Percentiles rank a stretch among this genome's conserved stretches.
Conservation (phyloP, 176 grass and related monocot species). For the Oryza meridionalis region DNA sequence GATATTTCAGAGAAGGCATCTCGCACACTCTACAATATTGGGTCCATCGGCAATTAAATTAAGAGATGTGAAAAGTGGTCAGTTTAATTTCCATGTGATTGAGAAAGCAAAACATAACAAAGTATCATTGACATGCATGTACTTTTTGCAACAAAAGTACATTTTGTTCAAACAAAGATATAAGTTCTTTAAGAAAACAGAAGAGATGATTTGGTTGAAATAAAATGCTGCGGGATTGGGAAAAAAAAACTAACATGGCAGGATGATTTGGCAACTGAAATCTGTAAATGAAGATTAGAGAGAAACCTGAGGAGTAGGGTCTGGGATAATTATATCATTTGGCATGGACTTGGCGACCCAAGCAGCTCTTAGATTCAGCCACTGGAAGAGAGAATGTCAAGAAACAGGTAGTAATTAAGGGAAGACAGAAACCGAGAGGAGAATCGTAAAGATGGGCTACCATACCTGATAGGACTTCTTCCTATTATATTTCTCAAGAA, state of each 20-base stretch:
- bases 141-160: neutral
- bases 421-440: neutral
- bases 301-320: slow-evolving; percentile 7
- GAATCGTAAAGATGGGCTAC: no score
- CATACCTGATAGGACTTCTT: no score
- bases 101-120: neutral
- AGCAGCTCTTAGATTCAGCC: neutral
- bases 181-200: neutral
- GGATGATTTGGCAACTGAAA: neutral
- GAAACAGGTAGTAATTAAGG: no score
- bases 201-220: neutral
- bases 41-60: neutral
- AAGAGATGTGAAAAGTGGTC: neutral
- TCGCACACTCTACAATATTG: neutral
- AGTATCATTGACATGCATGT: neutral
- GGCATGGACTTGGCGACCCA: neutral
- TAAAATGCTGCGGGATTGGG: neutral
- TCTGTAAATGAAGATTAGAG: neutral
- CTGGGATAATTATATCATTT: slow-evolving; percentile 16
- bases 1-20: neutral
- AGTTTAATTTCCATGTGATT: neutral
- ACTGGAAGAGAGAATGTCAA: slow-evolving; percentile 17
- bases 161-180: neutral
- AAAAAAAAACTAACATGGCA: neutral
- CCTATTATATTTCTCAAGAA: no score